Evolutionary conservation across 2,329 filamentous ascomycete genomes (phyloP), one percentile per base, ranked within the genome.

Genomic region (Camptophora hylomeconis): DNA sequence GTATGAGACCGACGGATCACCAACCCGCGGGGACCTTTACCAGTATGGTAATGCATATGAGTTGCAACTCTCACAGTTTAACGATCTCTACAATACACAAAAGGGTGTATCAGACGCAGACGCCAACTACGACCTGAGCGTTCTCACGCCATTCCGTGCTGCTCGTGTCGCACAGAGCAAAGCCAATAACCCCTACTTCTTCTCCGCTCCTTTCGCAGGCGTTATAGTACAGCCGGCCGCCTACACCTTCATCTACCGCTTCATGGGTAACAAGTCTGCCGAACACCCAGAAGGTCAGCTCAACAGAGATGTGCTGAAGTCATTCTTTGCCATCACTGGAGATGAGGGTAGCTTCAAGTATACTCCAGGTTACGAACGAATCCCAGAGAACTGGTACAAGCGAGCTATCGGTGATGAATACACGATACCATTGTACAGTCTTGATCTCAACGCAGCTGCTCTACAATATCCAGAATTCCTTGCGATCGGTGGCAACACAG

Each of bases 331-430:
- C 5, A 56, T 69, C 9, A 52, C 55, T 7, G 53, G 57, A 11
- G 48, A 53, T 3, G 49, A 58, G 4, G 53, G 51, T 15, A 50
- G 54, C 23, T 42, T 62, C 20, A 53, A 49, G 3, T 59, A 65
- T 38, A 56, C 53, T 5, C 41, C 52, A 16, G 65, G 66, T n/a
- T 56, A 58, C 39, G 64, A 69, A 39, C 52, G 56, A 3, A 65
- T 69, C 21, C 65, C 66, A 0, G 52, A 58, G 14, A 69, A 69
- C 46, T 69, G 63, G 60, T 69, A 63, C 46, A 56, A 31, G 22
- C 28, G 57, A 18, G 49, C 44, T 5, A 36, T 54, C 4, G 32
- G 24, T 7, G 62, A 67, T 19, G 28, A 31, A n/a, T 35, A 31
- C 23, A 31, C 28, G 68, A 65, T 35, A 56, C 57, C 11, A 48